Percentiles rank a stretch among this genome's conserved stretches.
Evolutionary conservation across 257 asterid species (phyloP).

Genomic region (Coffea canephora): DNA sequence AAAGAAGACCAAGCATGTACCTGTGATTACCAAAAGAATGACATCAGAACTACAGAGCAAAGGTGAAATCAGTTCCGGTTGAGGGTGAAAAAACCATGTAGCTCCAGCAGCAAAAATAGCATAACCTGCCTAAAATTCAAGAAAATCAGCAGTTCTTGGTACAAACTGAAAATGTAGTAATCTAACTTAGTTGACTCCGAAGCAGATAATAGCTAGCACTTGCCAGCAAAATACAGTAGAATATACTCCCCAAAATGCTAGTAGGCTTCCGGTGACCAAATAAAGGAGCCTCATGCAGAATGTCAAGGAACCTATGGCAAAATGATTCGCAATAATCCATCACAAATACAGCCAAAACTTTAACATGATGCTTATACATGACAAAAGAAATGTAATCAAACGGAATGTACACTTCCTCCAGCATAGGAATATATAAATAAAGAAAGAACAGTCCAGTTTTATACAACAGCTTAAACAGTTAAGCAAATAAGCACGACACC

Average conservation of each 20-base stretch:
- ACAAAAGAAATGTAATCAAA: too few species aligned
- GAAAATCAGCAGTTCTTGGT: constrained; percentile 32
- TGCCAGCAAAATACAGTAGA: constrained; percentile 84
- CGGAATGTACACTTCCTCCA: neutral
- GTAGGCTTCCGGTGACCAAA: constrained; percentile 92
- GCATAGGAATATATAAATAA: too few species aligned
- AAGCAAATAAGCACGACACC: neutral
- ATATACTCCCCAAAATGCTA: constrained; percentile 64
- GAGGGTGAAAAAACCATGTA: constrained; percentile 62
- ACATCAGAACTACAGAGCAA: constrained; percentile 84
- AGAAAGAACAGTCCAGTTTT: too few species aligned
- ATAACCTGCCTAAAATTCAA: constrained; percentile 87
- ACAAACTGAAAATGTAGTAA: constrained; percentile 5
- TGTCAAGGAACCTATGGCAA: constrained; percentile 75
- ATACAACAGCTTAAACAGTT: too few species aligned
- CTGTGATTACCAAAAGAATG: constrained; percentile 75
- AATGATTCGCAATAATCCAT: constrained; percentile 20
- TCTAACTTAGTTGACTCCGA: neutral
- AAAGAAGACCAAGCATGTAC: constrained; percentile 29
- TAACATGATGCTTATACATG: neutral
- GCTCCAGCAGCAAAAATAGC: constrained; percentile 86
- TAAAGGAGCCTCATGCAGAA: constrained; percentile 91
- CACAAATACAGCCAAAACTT: constrained; percentile 8
- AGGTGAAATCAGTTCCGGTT: constrained; percentile 50
- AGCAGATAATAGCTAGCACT: constrained; percentile 31